These are phyloP conservation scores for Vaccinium myrtillus DNA, from an alignment of 148 eudicot species.

Conservation along the genomic window DNA sequence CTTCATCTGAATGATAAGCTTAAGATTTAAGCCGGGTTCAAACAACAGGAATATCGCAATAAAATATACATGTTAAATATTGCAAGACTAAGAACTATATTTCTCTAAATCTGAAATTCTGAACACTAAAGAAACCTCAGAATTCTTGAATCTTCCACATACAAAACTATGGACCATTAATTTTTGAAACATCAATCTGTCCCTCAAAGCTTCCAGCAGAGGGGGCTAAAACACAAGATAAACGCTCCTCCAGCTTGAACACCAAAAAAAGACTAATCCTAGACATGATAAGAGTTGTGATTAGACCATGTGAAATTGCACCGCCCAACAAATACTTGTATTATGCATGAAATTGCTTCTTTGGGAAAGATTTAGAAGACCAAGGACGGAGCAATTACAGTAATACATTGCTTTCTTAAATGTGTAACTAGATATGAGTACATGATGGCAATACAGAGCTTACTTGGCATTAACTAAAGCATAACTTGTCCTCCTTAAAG, in stretches of 20 bases:
- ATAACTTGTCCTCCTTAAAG: background rate
- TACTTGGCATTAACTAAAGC: background rate
- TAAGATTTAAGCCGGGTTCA: background rate
- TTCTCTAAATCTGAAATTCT: background rate
- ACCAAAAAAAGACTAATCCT: background rate
- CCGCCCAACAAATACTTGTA: background rate
- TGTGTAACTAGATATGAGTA: background rate
- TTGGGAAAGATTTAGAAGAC: constrained; percentile 6
- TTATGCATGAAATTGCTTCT: background rate
- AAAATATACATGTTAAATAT: background rate
- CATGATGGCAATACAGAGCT: background rate
- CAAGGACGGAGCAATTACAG: background rate
- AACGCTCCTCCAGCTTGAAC: background rate
- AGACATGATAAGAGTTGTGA: background rate
- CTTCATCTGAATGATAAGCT: constrained; percentile 4
- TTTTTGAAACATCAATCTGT: background rate
- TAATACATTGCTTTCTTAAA: background rate
- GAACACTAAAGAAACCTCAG: background rate
- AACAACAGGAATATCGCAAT: background rate
- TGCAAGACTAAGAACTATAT: background rate
- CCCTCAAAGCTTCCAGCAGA: background rate
- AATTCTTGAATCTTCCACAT: background rate
- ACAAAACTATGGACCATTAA: background rate
- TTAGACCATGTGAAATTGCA: background rate
- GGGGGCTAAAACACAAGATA: background rate